Evolutionary conservation across 345 rosid species (phyloP).

Genomic region (Noccaea caerulescens): DNA sequence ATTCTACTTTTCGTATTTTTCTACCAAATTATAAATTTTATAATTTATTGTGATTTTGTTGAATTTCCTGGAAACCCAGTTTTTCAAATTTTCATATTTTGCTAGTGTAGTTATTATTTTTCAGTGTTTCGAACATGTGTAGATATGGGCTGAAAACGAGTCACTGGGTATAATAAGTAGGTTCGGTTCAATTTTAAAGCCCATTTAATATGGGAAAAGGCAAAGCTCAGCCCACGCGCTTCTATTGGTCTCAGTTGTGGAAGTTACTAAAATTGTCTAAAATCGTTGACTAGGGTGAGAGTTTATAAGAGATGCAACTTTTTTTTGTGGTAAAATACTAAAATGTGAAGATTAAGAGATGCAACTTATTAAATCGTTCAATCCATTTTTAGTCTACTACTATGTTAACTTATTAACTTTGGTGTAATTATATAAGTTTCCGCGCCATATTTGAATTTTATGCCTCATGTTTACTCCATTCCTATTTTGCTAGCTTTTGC

Average conservation of each 20-base stretch:
- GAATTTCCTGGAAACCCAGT: neutral
- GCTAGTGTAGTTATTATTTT: too few species aligned
- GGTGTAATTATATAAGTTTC: neutral
- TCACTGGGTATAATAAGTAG: neutral
- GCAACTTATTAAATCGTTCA: neutral
- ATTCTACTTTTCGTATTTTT: neutral
- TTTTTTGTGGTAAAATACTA: neutral
- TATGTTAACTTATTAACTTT: neutral
- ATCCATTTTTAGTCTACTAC: neutral
- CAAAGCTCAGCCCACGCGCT: neutral
- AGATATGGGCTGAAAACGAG: slow-evolving; percentile 7
- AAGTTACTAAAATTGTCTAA: neutral
- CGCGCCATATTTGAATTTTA: neutral
- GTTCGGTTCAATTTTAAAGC: neutral
- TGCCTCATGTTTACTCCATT: neutral
- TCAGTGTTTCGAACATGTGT: neutral
- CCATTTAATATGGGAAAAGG: neutral
- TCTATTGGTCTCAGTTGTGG: neutral
- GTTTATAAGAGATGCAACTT: neutral
- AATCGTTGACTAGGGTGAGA: too few species aligned
- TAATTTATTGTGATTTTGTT: neutral
- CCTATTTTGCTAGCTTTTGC: neutral
- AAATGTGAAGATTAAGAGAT: neutral
- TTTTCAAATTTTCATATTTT: neutral
- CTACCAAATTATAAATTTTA: neutral